Evolutionary conservation across 2,329 filamentous ascomycete genomes (phyloP).

Genomic region (Penicillium sp.): DNA sequence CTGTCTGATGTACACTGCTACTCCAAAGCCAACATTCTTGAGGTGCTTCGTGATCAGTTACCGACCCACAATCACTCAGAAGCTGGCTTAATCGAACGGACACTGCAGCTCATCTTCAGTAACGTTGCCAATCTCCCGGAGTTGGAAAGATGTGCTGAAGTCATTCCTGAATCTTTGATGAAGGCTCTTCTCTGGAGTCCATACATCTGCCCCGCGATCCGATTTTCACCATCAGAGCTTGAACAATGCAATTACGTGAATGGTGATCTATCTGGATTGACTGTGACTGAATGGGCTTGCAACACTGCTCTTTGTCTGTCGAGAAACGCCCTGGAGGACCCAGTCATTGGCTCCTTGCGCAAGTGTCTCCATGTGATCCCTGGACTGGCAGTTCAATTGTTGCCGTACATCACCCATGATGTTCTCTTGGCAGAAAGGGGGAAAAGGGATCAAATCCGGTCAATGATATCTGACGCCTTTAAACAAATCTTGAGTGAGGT

Average conservation of each 20-base stretch:
- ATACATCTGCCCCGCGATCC: conserved; percentile 40
- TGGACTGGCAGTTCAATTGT: conserved; percentile 67
- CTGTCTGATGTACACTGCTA: conserved; percentile 17
- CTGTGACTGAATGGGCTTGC: conserved; percentile 36
- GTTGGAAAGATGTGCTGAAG: conserved; percentile 34
- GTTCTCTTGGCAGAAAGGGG: conserved; percentile 68
- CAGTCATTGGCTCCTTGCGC: conserved; percentile 66
- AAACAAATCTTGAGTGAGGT: conserved; percentile 59
- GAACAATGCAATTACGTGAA: conserved; percentile 14
- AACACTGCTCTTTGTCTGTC: conserved; percentile 52
- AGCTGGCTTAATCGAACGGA: conserved; percentile 45
- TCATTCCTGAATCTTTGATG: conserved; percentile 39
- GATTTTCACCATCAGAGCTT: conserved; percentile 20
- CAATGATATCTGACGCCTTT: conserved; percentile 63
- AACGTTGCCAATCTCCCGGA: conserved; percentile 31
- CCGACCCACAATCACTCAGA: conserved; percentile 54
- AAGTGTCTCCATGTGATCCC: conserved; percentile 64
- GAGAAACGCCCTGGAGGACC: conserved; percentile 58
- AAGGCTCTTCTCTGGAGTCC: conserved; percentile 43
- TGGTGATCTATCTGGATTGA: conserved; percentile 20
- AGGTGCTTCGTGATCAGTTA: conserved; percentile 60
- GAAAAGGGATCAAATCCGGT: conserved; percentile 58
- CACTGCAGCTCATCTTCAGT: conserved; percentile 44
- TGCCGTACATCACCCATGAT: conserved; percentile 83
- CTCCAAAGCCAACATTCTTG: conserved; percentile 64